These are phyloP conservation scores for Alternaria brassicicola DNA, from an alignment of 2,329 filamentous ascomycete genomes.

Conservation along the genomic window DNA sequence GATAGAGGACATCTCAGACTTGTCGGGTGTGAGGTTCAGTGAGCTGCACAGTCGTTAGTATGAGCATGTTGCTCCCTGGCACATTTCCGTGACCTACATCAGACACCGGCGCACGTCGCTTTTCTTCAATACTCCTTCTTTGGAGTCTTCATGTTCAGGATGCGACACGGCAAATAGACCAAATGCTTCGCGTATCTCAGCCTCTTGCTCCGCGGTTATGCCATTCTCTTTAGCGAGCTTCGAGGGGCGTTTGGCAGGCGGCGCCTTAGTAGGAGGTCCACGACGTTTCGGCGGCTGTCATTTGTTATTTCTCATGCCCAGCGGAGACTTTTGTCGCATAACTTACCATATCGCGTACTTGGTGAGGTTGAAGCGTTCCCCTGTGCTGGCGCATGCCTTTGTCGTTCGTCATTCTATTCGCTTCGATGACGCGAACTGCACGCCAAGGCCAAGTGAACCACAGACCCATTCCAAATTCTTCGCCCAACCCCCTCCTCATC, in stretches of 20 bases:
- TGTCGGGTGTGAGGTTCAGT: conserved; percentile 73
- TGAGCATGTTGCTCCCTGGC: background rate
- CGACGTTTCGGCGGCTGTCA: conserved; percentile 41
- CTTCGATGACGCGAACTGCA: conserved; percentile 29
- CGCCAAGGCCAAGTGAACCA: conserved; percentile 8
- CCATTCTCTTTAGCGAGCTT: conserved; percentile 93
- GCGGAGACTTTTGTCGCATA: background rate
- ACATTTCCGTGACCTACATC: conserved; percentile 52
- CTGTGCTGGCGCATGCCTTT: background rate
- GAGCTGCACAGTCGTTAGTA: conserved; percentile 61
- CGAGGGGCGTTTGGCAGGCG: conserved; percentile 64
- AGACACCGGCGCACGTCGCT: conserved; percentile 57
- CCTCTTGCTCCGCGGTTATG: conserved; percentile 81
- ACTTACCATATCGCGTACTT: conserved; percentile 28
- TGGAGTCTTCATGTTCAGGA: conserved; percentile 69
- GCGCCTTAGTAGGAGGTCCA: conserved; percentile 27
- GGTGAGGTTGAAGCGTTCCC: background rate
- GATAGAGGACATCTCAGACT: conserved; percentile 75
- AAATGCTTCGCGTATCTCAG: conserved; percentile 90
- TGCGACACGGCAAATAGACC: conserved; percentile 68
- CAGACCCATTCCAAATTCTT: conserved; percentile 8
- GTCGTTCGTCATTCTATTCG: background rate
- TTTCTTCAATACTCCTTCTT: conserved; percentile 55
- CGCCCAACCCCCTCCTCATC: background rate
- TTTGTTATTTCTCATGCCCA: background rate